Evolutionary conservation across 306 rosid species (phyloP).

Genomic region (Aeschynomene evenia): DNA sequence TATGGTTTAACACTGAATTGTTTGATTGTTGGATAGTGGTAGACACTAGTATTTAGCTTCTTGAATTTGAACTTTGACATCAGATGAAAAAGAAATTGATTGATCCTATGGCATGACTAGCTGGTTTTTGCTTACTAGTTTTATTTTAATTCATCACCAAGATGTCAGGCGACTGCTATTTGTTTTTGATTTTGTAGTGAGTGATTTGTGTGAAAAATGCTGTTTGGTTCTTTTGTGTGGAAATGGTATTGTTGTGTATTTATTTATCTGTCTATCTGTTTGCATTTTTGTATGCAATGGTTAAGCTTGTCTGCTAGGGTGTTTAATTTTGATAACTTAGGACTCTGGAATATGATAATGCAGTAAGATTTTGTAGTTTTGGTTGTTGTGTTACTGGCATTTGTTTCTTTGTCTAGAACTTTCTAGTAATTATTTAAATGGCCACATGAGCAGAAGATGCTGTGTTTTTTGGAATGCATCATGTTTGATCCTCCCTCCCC

Average conservation of each 20-base stretch:
- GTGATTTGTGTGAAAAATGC: not conserved
- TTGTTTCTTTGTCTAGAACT: not conserved
- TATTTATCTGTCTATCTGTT: not conserved
- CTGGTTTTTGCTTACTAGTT: not conserved
- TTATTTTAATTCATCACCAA: not conserved
- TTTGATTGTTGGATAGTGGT: not conserved
- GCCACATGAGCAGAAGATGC: not conserved
- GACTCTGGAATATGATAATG: not conserved
- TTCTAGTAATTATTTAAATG: conserved; percentile 6
- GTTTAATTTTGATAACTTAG: not conserved
- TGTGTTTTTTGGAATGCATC: not conserved
- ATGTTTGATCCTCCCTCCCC: not conserved
- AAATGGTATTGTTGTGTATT: not conserved
- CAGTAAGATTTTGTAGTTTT: not conserved
- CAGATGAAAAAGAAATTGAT: not conserved
- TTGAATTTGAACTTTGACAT: not conserved
- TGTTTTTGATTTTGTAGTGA: not conserved
- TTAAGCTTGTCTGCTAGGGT: not conserved
- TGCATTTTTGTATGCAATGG: not conserved
- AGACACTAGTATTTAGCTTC: not conserved
- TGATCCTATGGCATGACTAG: not conserved
- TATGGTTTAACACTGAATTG: not conserved
- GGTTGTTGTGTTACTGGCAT: conserved; percentile 10
- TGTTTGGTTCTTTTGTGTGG: not conserved
- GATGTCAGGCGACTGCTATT: not conserved